Evolutionary conservation across 768 basidiomycete genomes (phyloP).

Genomic region (Scleroderma bovista): DNA sequence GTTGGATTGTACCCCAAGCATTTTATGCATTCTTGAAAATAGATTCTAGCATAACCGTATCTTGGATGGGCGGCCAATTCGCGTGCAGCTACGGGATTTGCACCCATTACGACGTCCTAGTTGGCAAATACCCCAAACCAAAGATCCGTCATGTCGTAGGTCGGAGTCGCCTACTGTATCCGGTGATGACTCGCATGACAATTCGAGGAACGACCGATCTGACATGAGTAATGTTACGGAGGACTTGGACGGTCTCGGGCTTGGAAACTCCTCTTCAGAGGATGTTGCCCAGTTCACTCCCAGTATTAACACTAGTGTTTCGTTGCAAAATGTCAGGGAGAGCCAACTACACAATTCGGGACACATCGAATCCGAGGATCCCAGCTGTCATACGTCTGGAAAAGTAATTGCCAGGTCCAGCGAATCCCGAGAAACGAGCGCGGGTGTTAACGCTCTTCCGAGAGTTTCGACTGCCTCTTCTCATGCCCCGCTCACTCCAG

Average conservation of each 20-base stretch:
- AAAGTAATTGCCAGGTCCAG: neutral
- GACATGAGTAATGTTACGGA: slow-evolving; percentile 5
- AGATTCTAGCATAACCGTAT: slow-evolving; percentile 59
- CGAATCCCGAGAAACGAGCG: slow-evolving; percentile 27
- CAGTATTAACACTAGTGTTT: slow-evolving; percentile 7
- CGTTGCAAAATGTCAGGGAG: slow-evolving; percentile 14
- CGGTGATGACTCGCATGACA: slow-evolving; percentile 6
- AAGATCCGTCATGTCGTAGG: slow-evolving; percentile 34
- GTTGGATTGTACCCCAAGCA: neutral
- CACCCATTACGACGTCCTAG: slow-evolving; percentile 47
- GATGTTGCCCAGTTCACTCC: neutral
- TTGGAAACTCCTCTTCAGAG: slow-evolving; percentile 6
- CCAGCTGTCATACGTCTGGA: neutral
- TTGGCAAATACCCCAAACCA: slow-evolving; percentile 30
- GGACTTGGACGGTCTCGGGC: slow-evolving; percentile 8
- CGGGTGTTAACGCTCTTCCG: slow-evolving; percentile 4
- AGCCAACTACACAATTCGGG: neutral
- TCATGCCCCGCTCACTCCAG: slow-evolving; percentile 24
- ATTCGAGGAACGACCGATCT: slow-evolving; percentile 9
- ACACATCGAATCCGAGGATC: neutral
- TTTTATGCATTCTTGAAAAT: neutral
- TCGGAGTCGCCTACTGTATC: slow-evolving; percentile 14
- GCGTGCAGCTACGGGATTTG: slow-evolving; percentile 70
- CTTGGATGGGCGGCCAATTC: slow-evolving; percentile 64
- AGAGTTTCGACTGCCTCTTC: slow-evolving; percentile 6